Base-by-base conservation (phyloP, 2,329 filamentous ascomycete species). In the Drechmeria coniospora region DNA sequence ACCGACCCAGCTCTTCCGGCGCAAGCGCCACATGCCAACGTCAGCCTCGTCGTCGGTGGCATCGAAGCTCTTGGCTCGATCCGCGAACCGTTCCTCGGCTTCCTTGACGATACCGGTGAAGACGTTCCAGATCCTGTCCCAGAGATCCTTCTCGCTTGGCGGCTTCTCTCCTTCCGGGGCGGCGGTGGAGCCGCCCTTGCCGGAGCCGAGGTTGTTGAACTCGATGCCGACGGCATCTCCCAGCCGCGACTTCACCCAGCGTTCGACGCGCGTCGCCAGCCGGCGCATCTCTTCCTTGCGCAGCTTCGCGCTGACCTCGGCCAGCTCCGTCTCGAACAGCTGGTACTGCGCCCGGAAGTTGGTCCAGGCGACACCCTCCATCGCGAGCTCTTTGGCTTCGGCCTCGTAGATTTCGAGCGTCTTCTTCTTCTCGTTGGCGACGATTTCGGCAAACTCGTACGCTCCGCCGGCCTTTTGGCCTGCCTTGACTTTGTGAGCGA, bases 391-490 rank as follows among this genome's bases (percentile, higher is more conserved):
- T 43, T 76, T 67, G 1, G 80, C 83, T 44, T 90, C 79, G 13
- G 66, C 63, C 46, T 80, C 74, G 48, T 92, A 98, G 24, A 68
- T 68, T 11, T 74, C 65, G 20, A 93, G 49, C 1, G 83, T 75
- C 48, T 73, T 73, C 42, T 68, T 68, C 57, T 90, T 92, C 50
- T 94, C 80, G 31, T 72, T 65, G 21, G 74, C 71, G 5, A 98
- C 90, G 42, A 95, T 94, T 40, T 92, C 79, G 14, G 86, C 84
- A 53, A 98, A 98, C 47, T 98, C 90, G 46, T 98, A 95, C 28
- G 70, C 68, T 6, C 75, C 79, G 14, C 86, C 86, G 30, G 84
- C 83, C 61, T 92, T 94, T 53, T 95, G 87, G 3, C 87, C 87
- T 15, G 71, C 65, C 55, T 95, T 98, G 38, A 98, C 86, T 26